phyloP scores from a whole-genome alignment of 1,284 basidiomycete genomes.

The Ustilago nuda region DNA sequence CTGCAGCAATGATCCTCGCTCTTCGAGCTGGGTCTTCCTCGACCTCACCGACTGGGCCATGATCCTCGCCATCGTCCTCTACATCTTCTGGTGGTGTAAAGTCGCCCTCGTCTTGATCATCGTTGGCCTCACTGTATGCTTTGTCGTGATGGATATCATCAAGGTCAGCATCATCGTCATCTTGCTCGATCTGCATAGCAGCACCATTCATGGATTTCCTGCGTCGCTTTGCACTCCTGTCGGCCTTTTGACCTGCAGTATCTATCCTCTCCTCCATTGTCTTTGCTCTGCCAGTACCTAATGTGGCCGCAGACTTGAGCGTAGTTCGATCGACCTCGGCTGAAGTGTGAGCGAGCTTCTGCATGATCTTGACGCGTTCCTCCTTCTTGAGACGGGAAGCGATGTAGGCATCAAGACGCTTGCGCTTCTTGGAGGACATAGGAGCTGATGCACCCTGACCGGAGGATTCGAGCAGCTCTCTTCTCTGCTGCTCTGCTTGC shows the following conservation, averaged over 20 bases:
- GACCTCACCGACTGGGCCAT: conserved; percentile 43
- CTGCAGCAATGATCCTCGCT: conserved; percentile 50
- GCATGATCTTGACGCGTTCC: conserved; percentile 61
- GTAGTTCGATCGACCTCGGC: conserved; percentile 61
- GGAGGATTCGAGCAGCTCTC: conserved; percentile 45
- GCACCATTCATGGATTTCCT: conserved; percentile 41
- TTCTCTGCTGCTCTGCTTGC: conserved; percentile 50
- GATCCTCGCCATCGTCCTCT: conserved; percentile 39
- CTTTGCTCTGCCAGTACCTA: conserved; percentile 62
- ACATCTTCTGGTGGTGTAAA: conserved; percentile 39
- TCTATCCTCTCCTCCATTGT: conserved; percentile 59
- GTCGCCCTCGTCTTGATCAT: conserved; percentile 27
- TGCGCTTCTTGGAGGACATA: conserved; percentile 68
- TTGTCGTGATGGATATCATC: conserved; percentile 16
- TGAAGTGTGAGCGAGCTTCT: conserved; percentile 62
- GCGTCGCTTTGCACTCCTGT: conserved; percentile 23
- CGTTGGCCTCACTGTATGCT: conserved; percentile 15
- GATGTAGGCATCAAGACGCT: conserved; percentile 69
- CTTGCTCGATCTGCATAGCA: conserved; percentile 55
- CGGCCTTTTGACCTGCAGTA: conserved; percentile 44
- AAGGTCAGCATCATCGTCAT: conserved; percentile 57
- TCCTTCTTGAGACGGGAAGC: conserved; percentile 68
- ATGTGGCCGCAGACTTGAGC: conserved; percentile 63
- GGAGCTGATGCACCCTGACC: conserved; percentile 52
- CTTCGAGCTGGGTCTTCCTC: conserved; percentile 46